Conservation (phyloP, 2,329 filamentous ascomycete genomes). For the Colletotrichum eleusines region DNA sequence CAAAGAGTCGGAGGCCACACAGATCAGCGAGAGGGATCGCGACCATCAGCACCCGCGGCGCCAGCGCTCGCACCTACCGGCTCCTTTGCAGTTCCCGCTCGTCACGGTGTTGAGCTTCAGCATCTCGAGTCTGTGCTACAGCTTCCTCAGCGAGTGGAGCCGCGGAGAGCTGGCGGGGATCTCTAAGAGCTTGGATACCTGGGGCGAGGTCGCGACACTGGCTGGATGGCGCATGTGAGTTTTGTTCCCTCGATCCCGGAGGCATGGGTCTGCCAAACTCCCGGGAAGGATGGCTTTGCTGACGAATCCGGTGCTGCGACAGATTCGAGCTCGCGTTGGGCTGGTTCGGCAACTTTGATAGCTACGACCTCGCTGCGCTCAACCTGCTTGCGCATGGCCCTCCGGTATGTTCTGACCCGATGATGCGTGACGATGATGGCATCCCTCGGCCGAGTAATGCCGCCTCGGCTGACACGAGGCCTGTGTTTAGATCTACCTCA, state of each 20-base stretch:
- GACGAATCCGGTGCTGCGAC: conserved; percentile 71
- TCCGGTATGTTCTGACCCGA: conserved; percentile 60
- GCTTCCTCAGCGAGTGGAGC: conserved; percentile 69
- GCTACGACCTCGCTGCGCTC: conserved; percentile 75
- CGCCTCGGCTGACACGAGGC: conserved; percentile 13
- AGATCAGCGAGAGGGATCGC: conserved; percentile 32
- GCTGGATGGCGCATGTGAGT: conserved; percentile 69
- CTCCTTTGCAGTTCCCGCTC: conserved; percentile 63
- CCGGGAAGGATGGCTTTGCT: conserved; percentile 15
- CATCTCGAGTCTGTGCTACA: conserved; percentile 74
- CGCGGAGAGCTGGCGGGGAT: conserved; percentile 75
- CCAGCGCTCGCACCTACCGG: conserved; percentile 55
- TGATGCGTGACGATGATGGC: not conserved
- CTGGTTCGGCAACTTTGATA: conserved; percentile 82
- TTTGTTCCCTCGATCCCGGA: conserved; percentile 42
- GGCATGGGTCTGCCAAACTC: not conserved
- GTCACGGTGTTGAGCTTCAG: conserved; percentile 67
- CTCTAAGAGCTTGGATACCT: conserved; percentile 72
- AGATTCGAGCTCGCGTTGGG: conserved; percentile 77
- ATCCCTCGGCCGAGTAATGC: not conserved
- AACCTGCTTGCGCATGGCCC: conserved; percentile 81
- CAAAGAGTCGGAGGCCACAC: conserved; percentile 22
- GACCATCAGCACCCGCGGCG: conserved; percentile 31
- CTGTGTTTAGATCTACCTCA: conserved; percentile 72
- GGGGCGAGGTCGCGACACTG: conserved; percentile 69